phyloP scores from a whole-genome alignment of 345 rosid genomes.

The Microcos paniculata region DNA sequence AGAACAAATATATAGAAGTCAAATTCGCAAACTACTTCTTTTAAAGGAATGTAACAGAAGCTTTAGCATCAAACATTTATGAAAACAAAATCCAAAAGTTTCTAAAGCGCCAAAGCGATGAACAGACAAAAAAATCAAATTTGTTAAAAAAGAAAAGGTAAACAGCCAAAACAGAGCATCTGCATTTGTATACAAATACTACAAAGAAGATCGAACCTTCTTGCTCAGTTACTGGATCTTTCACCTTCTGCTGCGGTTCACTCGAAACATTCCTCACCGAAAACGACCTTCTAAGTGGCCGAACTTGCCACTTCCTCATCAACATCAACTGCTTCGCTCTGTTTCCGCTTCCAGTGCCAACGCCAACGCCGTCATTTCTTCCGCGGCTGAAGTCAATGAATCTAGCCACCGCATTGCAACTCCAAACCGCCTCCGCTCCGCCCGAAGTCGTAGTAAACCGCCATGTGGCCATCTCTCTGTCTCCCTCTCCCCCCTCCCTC shows the following conservation, averaged over 20 bases:
- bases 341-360: slow-evolving; percentile 3
- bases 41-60: not conserved
- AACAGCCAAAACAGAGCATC: not conserved
- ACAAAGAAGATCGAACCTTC: slow-evolving; percentile 30
- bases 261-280: slow-evolving; percentile 39
- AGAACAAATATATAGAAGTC: not conserved
- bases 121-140: not conserved
- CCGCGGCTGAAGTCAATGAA: slow-evolving; percentile 29
- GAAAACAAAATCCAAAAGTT: not conserved
- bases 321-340: slow-evolving; percentile 29
- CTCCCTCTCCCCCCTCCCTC: not conserved
- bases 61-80: slow-evolving; percentile 1
- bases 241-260: slow-evolving; percentile 31
- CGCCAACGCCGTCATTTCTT: slow-evolving; percentile 13
- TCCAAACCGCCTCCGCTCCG: slow-evolving; percentile 1
- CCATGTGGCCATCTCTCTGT: slow-evolving; percentile 10
- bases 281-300: slow-evolving; percentile 20
- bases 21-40: not conserved
- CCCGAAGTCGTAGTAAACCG: not conserved
- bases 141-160: not conserved
- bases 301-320: slow-evolving; percentile 23
- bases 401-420: slow-evolving; percentile 30
- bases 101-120: not conserved
- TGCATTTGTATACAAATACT: not conserved
- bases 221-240: slow-evolving; percentile 31